Evolutionary conservation across 2,329 filamentous ascomycete genomes (phyloP).

Genomic region (Cercospora sp.): DNA sequence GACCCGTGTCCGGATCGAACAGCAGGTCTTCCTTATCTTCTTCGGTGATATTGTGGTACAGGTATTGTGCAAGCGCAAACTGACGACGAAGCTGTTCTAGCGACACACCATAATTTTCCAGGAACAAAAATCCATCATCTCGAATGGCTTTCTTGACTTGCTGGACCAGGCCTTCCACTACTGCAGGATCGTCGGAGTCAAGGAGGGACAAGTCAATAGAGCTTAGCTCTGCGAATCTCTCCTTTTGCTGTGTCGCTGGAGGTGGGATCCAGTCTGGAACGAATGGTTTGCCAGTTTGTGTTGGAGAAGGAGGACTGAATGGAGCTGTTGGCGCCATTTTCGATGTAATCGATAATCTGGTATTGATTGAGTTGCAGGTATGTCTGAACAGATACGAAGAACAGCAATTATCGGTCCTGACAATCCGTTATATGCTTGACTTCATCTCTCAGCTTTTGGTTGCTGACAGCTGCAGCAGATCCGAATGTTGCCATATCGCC

Average conservation of each 20-base stretch:
- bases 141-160: constrained; percentile 40
- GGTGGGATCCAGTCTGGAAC: constrained; percentile 44
- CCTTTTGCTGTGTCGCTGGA: constrained; percentile 47
- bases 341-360: constrained; percentile 24
- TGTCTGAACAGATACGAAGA: background rate
- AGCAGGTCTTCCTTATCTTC: constrained; percentile 53
- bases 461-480: background rate
- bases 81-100: constrained; percentile 53
- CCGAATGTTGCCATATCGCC: background rate
- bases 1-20: constrained; percentile 51
- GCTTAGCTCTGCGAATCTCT: constrained; percentile 42
- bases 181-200: constrained; percentile 37
- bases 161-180: constrained; percentile 48
- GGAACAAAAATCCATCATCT: constrained; percentile 43
- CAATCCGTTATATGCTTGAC: background rate
- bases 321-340: constrained; percentile 37
- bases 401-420: background rate
- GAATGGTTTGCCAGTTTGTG: constrained; percentile 42
- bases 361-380: background rate
- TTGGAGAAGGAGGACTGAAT: constrained; percentile 45
- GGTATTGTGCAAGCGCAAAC: constrained; percentile 53
- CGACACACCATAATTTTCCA: constrained; percentile 54
- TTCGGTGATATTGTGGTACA: constrained; percentile 53
- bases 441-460: background rate
- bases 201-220: constrained; percentile 39